phyloP scores from a whole-genome alignment of 1,284 basidiomycete genomes.

The Porodaedalea pini region DNA sequence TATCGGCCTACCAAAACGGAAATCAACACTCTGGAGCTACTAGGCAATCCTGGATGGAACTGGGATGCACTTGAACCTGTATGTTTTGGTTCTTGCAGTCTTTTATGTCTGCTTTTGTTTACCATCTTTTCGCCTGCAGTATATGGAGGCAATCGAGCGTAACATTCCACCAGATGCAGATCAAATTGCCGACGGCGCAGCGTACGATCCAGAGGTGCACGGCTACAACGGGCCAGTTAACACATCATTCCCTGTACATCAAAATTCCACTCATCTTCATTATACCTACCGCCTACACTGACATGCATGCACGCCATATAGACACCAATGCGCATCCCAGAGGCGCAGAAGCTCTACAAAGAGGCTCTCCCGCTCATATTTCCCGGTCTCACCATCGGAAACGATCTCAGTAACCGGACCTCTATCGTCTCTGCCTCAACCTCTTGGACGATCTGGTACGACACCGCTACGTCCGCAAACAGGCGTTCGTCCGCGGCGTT shows the following conservation, averaged over 20 bases:
- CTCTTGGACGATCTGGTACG: conserved; percentile 27
- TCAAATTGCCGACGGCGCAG: conserved; percentile 26
- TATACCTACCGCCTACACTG: too few relatives aligned
- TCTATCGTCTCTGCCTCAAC: conserved; percentile 23
- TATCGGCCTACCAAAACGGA: conserved; percentile 21
- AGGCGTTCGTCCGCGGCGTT: conserved; percentile 37
- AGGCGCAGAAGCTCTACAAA: conserved; percentile 25
- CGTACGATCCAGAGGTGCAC: conserved; percentile 21
- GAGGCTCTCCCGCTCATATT: conserved; percentile 24
- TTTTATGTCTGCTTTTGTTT: neutral
- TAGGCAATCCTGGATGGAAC: conserved; percentile 24
- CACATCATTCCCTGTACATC: conserved; percentile 25
- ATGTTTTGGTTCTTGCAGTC: neutral
- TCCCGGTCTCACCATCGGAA: conserved; percentile 19
- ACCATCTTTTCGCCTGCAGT: neutral
- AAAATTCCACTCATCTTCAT: too few relatives aligned
- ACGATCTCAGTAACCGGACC: conserved; percentile 24
- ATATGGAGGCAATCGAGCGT: conserved; percentile 16
- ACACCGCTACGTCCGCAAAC: conserved; percentile 21
- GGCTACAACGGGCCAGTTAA: conserved; percentile 25
- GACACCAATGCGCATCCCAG: conserved; percentile 26
- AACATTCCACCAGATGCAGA: conserved; percentile 21
- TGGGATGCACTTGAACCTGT: conserved; percentile 22
- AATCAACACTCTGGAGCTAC: conserved; percentile 17
- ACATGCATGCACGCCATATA: too few relatives aligned